Percentiles rank a stretch among this genome's conserved stretches.
phyloP scores from a whole-genome alignment of 2,329 filamentous ascomycete genomes.

The Aciculosporium take region DNA sequence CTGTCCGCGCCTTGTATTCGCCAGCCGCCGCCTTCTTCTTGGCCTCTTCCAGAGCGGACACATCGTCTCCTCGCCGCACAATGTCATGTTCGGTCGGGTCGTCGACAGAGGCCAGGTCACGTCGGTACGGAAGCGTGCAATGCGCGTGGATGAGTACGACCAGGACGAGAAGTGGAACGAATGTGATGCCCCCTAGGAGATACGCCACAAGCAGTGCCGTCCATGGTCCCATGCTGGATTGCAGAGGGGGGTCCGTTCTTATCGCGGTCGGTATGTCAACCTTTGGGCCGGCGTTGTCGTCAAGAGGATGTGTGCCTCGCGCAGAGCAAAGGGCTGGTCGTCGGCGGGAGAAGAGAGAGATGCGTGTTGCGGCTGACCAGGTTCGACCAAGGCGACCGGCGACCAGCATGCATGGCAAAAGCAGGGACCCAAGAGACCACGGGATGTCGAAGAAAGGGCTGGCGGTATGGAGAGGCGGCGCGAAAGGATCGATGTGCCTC shows the following conservation, averaged over 20 bases:
- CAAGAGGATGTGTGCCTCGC: background rate
- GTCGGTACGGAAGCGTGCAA: conserved; percentile 46
- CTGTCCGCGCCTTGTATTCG: conserved; percentile 39
- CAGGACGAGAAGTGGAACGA: conserved; percentile 57
- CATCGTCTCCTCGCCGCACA: conserved; percentile 49
- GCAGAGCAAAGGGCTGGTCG: background rate
- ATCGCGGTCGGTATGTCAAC: background rate
- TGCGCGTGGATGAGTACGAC: conserved; percentile 52
- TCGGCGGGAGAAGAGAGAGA: background rate
- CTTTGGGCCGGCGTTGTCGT: background rate
- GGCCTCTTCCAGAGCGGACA: conserved; percentile 45
- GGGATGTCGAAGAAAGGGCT: background rate
- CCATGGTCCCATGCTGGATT: conserved; percentile 33
- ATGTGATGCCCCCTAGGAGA: conserved; percentile 74
- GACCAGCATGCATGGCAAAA: conserved; percentile 5
- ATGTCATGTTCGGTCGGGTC: conserved; percentile 25
- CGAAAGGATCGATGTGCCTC: no score
- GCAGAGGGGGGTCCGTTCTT: background rate
- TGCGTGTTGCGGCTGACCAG: background rate
- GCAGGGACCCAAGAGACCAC: no score
- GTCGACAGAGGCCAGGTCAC: conserved; percentile 21
- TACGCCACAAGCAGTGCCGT: conserved; percentile 57
- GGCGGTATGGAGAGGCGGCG: background rate
- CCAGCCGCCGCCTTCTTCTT: conserved; percentile 40
- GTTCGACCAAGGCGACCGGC: conserved; percentile 1